These are phyloP conservation scores for Lasiosphaeria ovina DNA, from an alignment of 495 filamentous ascomycete species.

Conservation along the genomic window DNA sequence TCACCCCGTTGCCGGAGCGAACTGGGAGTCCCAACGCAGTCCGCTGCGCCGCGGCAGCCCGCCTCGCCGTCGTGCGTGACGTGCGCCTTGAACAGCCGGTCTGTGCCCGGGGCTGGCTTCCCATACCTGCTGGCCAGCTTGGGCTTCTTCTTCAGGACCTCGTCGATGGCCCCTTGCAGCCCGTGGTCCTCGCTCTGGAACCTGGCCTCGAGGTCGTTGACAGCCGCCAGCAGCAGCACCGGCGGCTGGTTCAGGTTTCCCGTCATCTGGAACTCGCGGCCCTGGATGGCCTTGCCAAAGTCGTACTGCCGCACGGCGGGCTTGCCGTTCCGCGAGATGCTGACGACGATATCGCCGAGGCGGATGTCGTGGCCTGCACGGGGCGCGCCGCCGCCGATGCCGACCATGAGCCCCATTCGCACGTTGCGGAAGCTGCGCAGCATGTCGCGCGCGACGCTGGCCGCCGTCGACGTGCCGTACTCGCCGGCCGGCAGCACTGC, in stretches of 20 bases:
- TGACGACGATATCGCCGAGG: conserved; percentile 30
- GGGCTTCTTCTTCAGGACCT: conserved; percentile 21
- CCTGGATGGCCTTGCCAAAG: conserved; percentile 28
- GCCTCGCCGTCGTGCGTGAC: conserved; percentile 26
- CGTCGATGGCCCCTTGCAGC: conserved; percentile 24
- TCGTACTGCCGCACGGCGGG: conserved; percentile 34
- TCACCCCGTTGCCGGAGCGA: conserved; percentile 24
- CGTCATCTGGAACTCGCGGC: conserved; percentile 24
- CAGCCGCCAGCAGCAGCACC: conserved; percentile 22
- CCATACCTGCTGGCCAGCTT: conserved; percentile 24
- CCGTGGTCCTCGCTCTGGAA: conserved; percentile 22
- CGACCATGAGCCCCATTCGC: conserved; percentile 47
- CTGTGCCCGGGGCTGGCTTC: conserved; percentile 28
- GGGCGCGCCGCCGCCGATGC: conserved; percentile 45
- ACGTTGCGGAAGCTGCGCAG: conserved; percentile 41
- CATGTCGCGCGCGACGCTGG: conserved; percentile 35
- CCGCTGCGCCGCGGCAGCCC: conserved; percentile 18
- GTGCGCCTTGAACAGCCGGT: conserved; percentile 34
- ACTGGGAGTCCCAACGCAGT: conserved; percentile 27
- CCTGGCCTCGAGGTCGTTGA: conserved; percentile 15
- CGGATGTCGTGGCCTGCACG: conserved; percentile 33
- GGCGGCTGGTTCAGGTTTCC: conserved; percentile 39
- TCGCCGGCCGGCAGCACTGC: conserved; percentile 37
- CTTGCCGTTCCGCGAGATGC: conserved; percentile 12
- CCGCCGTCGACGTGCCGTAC: conserved; percentile 37